Conservation (phyloP, 345 rosid species). For the Punica granatum region DNA sequence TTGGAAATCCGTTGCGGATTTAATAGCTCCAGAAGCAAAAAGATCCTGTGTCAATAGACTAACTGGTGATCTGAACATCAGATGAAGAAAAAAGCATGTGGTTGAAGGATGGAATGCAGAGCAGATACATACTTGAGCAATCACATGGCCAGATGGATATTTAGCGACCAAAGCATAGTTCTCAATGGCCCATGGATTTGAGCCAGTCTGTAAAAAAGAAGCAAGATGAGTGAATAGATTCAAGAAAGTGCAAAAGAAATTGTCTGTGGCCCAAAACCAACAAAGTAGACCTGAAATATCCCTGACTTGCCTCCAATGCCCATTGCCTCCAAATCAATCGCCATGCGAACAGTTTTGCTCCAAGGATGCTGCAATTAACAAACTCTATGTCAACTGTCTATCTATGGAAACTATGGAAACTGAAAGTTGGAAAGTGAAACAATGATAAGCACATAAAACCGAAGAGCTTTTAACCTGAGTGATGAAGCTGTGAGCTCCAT, state of each 20-base stretch:
- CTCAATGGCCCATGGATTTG: slow-evolving; percentile 85
- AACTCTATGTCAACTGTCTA: slow-evolving; percentile 2
- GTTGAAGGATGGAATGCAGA: background rate
- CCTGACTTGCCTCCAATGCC: slow-evolving; percentile 85
- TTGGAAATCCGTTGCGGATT: slow-evolving; percentile 91
- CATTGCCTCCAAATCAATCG: slow-evolving; percentile 95
- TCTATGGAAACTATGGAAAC: background rate
- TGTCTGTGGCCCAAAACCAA: background rate
- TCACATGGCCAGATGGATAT: slow-evolving; percentile 73
- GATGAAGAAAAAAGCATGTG: background rate
- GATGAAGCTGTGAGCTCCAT: slow-evolving; percentile 94
- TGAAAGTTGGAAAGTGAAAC: background rate
- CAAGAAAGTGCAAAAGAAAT: background rate
- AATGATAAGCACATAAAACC: background rate
- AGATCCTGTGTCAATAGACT: slow-evolving; percentile 59
- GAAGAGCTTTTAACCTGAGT: slow-evolving; percentile 61
- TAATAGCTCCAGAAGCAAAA: slow-evolving; percentile 62
- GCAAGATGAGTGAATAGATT: slow-evolving; percentile 6
- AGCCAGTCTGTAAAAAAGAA: slow-evolving; percentile 60
- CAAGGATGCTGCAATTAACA: slow-evolving; percentile 72
- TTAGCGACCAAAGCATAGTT: slow-evolving; percentile 75
- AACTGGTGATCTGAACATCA: background rate
- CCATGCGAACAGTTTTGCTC: slow-evolving; percentile 66
- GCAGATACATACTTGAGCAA: slow-evolving; percentile 53
- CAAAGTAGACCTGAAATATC: slow-evolving; percentile 64